Percentiles rank a stretch among this genome's conserved stretches.
Evolutionary conservation across 306 rosid species (phyloP).

Genomic region (Alnus rubra): DNA sequence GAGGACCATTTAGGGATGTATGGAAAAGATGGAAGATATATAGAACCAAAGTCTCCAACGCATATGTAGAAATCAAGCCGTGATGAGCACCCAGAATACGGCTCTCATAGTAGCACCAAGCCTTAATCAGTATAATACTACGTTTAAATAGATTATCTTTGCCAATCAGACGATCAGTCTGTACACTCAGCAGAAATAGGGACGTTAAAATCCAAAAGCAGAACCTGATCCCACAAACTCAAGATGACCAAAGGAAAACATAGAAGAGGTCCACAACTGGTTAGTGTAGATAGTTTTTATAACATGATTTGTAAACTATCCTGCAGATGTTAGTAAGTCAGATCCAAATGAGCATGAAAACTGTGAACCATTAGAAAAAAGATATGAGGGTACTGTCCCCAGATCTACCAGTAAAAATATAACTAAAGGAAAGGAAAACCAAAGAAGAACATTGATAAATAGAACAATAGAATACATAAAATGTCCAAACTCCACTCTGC

Average conservation of each 20-base stretch:
- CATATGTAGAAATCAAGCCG: constrained; percentile 55
- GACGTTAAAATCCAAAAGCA: constrained; percentile 8
- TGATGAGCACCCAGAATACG: constrained; percentile 58
- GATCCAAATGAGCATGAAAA: not conserved
- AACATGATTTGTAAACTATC: not conserved
- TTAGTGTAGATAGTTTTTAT: not conserved
- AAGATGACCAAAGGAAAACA: not conserved
- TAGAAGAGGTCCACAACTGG: not conserved
- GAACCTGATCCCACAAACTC: not conserved
- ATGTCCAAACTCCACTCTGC: not conserved
- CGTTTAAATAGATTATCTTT: constrained; percentile 53
- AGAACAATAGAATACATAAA: not conserved
- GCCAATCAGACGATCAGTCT: constrained; percentile 45
- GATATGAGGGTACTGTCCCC: not conserved
- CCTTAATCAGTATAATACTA: constrained; percentile 47
- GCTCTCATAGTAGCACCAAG: constrained; percentile 62
- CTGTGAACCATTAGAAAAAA: not conserved
- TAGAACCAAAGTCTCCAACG: constrained; percentile 53
- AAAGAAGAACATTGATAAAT: not conserved
- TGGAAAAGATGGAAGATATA: constrained; percentile 49
- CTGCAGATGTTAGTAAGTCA: not conserved
- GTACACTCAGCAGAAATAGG: constrained; percentile 1
- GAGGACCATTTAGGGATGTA: constrained; percentile 41
- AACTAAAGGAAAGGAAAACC: not conserved
- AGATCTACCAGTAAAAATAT: not conserved